Evolutionary conservation across 441 rosid genomes (phyloP).

Genomic region (Gossypium davidsonii): DNA sequence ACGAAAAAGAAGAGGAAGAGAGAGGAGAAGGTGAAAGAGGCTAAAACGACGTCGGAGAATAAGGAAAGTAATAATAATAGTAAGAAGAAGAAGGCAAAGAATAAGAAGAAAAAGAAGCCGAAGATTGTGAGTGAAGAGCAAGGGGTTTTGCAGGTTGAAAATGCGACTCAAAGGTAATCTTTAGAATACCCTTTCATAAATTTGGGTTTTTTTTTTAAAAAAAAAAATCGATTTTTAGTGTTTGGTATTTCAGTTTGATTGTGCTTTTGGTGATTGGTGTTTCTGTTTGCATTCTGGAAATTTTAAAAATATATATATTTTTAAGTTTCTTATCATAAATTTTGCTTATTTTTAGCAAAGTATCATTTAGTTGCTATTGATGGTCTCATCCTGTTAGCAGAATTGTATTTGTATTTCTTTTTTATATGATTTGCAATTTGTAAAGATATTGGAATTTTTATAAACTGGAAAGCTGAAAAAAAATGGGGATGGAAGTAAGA

Average conservation of each 20-base stretch:
- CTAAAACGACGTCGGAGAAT: constrained; percentile 33
- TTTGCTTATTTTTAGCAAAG: neutral
- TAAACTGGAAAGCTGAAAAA: neutral
- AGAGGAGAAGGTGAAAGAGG: constrained; percentile 26
- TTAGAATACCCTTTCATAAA: neutral
- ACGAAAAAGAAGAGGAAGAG: constrained; percentile 25
- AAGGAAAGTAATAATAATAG: constrained; percentile 22
- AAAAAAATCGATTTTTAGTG: neutral
- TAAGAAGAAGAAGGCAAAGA: constrained; percentile 12
- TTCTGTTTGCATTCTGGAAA: neutral
- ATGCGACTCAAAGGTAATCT: constrained; percentile 38
- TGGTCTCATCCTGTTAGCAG: neutral
- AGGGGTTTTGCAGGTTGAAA: constrained; percentile 20
- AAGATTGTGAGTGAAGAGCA: constrained; percentile 4
- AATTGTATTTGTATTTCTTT: neutral
- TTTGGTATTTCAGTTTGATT: neutral
- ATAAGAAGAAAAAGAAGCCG: neutral
- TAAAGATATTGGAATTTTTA: neutral
- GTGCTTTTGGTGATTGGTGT: neutral
- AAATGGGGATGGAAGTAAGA: no score
- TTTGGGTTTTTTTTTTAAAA: neutral
- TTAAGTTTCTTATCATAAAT: neutral
- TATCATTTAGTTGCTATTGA: neutral
- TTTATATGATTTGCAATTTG: neutral
- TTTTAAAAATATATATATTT: neutral